A percentile compares a stretch with the other conserved stretches of the same genome.
phyloP scores from a whole-genome alignment of 139 green algal species.

The Chlorella sorokiniana region DNA sequence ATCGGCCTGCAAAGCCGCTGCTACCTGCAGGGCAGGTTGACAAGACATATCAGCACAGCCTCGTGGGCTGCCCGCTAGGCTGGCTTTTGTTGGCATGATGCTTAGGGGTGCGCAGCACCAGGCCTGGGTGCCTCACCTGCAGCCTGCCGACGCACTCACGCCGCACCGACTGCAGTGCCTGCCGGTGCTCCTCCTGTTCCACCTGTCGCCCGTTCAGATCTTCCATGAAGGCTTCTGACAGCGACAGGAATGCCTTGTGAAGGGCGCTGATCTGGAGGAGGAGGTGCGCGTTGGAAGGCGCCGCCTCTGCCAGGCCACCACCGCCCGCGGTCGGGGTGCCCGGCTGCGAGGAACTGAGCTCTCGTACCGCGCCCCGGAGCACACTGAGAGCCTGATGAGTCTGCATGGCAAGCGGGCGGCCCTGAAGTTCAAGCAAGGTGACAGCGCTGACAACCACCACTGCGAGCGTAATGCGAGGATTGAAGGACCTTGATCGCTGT shows the following conservation, averaged over 20 bases:
- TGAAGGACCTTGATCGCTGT: no score
- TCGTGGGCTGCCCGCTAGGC: no score
- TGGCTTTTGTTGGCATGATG: no score
- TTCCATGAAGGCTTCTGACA: slow-evolving; percentile 41
- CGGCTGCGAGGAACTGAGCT: slow-evolving; percentile 2
- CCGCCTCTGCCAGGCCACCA: neutral
- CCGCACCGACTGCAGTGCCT: neutral
- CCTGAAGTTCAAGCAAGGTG: no score
- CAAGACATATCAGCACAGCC: neutral
- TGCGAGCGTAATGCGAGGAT: no score
- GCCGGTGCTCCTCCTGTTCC: neutral
- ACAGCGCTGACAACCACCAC: no score
- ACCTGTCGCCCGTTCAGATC: neutral
- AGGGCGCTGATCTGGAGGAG: slow-evolving; percentile 30
- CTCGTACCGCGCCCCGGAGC: neutral
- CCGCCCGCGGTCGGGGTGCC: neutral
- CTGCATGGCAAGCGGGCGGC: neutral
- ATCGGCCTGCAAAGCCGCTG: neutral
- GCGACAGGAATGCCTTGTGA: slow-evolving; percentile 40
- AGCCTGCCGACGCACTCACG: neutral
- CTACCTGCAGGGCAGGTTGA: neutral
- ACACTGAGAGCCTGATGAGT: neutral
- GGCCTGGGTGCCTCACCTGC: neutral
- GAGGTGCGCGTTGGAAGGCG: neutral
- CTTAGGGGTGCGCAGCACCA: neutral